Percentiles rank a stretch among this genome's conserved stretches.
These are phyloP conservation scores for Epichloe hybrida DNA, from an alignment of 2,329 filamentous ascomycete species.

Conservation along the genomic window DNA sequence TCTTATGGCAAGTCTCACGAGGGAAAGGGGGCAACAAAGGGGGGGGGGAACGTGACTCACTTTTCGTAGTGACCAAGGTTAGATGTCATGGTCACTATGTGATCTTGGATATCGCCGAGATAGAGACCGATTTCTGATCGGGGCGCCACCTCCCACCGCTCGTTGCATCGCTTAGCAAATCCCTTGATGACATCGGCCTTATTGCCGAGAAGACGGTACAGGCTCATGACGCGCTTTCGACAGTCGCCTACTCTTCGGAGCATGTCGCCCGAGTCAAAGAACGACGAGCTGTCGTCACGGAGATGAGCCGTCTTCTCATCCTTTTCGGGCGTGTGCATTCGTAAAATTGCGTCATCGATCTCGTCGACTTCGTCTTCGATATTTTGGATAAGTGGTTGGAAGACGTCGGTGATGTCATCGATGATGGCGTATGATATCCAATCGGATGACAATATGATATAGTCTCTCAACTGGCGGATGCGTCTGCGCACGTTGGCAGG, in stretches of 20 bases:
- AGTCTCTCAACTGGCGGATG: constrained; percentile 87
- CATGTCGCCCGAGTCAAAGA: constrained; percentile 57
- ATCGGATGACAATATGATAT: constrained; percentile 81
- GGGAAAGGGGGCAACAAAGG: background rate
- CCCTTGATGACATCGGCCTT: constrained; percentile 99
- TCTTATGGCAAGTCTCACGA: background rate
- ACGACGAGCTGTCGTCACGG: constrained; percentile 29
- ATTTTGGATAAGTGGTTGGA: constrained; percentile 77
- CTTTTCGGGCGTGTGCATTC: constrained; percentile 54
- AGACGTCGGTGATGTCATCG: constrained; percentile 96
- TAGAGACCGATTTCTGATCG: constrained; percentile 95
- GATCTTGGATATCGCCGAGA: constrained; percentile 94
- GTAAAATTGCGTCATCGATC: constrained; percentile 83
- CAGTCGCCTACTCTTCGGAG: constrained; percentile 84
- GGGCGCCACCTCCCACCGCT: constrained; percentile 93
- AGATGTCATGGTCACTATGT: constrained; percentile 97
- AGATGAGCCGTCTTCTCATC: constrained; percentile 33
- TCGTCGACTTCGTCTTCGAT: constrained; percentile 96
- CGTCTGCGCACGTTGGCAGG: constrained; percentile 89
- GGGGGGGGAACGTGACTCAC: constrained; percentile 34
- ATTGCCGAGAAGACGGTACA: constrained; percentile 86
- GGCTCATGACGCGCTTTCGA: constrained; percentile 91
- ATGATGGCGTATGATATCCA: constrained; percentile 99
- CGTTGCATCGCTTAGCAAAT: constrained; percentile 95
- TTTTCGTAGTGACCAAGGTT: constrained; percentile 95